Evolutionary conservation across 306 rosid genomes (phyloP).

Genomic region (Lupinus albus): DNA sequence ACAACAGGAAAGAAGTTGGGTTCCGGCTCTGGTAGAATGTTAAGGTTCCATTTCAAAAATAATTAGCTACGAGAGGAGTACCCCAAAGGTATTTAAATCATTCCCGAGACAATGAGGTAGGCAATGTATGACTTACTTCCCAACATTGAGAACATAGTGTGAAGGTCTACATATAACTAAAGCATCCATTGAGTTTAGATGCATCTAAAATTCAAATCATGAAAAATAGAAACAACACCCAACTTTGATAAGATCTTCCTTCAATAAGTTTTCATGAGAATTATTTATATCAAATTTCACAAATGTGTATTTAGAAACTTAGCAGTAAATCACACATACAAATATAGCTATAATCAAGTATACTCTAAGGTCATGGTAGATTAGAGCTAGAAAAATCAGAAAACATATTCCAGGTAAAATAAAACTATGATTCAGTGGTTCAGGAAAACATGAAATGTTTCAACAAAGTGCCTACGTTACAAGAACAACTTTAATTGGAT

Average conservation of each 20-base stretch:
- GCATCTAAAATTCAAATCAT: constrained; percentile 23
- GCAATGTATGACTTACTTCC: no score
- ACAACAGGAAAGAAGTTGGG: no score
- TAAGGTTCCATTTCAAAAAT: no score
- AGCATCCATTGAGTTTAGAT: constrained; percentile 14
- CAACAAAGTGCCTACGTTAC: neutral
- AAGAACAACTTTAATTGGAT: constrained; percentile 1
- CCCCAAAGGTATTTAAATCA: no score
- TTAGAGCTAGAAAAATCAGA: neutral
- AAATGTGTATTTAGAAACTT: no score
- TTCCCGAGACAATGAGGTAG: no score
- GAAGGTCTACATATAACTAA: constrained; percentile 4
- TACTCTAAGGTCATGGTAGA: neutral
- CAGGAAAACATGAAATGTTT: constrained; percentile 7
- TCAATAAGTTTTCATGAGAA: neutral
- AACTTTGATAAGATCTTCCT: constrained; percentile 7
- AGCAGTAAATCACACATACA: neutral
- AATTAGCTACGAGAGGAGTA: no score
- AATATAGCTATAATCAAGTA: neutral
- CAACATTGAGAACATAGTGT: constrained; percentile 27
- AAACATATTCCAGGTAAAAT: neutral
- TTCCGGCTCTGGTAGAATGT: no score
- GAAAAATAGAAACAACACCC: constrained; percentile 15
- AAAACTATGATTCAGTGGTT: neutral
- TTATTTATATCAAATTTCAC: no score